Evolutionary conservation across 208 protist species (phyloP), one percentile per base, ranked within the genome.

Genomic region (Spongospora subterranea): DNA sequence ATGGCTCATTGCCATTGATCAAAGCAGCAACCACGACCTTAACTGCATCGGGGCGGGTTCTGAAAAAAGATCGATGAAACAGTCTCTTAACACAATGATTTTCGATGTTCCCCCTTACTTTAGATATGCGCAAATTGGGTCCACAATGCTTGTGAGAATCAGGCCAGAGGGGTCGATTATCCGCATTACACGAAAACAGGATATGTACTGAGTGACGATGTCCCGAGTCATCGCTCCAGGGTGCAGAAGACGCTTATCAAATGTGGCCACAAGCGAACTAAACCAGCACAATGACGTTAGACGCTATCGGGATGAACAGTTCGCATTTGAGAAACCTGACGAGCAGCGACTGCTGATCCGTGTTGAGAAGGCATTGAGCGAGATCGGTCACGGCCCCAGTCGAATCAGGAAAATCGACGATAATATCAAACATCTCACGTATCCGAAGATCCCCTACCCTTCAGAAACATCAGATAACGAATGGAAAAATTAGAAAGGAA

Each of bases 141-240:
- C 71, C 17, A 43, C 71, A 35, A 82, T n/a, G 13, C 17, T 45
- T 20, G 6, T 6, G 11, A 82, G 11, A 35, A 43, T 6, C n/a
- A 82, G 13, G 17, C 71, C 71, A 82, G 71, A 82, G 13, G 71
- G 71, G 71, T 82, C 71, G 17, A 82, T 20, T 6, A 82, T 35
- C n/a, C 40, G 71, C n/a, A 82, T 35, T 6, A 82, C 71, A 82
- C 71, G 71, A 82, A 82, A 43, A 43, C 71, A 82, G n/a, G 71
- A 6, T 6, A 82, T 43, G n/a, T 45, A 82, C 71, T 82, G 71
- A n/a, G 13, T 82, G 17, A 82, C 71, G n/a, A 82, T 82, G 35
- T 82, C 71, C n/a, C 71, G 6, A 13, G 71, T 82, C 35, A 45
- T 82, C 35, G 71, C 71, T n/a, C 71, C 71, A 43, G 71, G 17